Evolutionary conservation across 2,329 filamentous ascomycete species (phyloP).

Genomic region (Talaromyces sp.): DNA sequence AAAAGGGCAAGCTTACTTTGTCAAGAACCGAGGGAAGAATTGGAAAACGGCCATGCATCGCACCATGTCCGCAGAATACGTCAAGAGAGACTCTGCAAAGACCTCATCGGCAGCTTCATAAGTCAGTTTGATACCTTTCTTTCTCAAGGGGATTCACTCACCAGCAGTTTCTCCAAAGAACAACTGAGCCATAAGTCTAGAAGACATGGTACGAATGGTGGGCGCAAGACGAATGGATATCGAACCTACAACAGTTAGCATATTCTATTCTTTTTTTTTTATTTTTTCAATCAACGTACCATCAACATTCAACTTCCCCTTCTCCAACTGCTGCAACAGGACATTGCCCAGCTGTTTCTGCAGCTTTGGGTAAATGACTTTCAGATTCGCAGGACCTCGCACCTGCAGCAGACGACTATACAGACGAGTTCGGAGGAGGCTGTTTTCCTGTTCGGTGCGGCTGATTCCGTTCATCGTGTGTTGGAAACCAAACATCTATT

Average conservation of each 20-base stretch:
- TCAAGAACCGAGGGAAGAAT: background rate
- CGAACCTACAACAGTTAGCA: background rate
- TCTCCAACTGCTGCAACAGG: background rate
- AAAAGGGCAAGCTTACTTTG: background rate
- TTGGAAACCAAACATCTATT: background rate
- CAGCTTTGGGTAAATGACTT: background rate
- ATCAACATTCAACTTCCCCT: background rate
- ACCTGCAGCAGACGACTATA: background rate
- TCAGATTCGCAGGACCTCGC: background rate
- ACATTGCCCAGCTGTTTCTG: background rate
- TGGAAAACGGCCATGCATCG: background rate
- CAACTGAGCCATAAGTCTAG: background rate
- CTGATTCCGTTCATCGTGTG: background rate
- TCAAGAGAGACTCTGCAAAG: background rate
- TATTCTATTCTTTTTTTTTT: background rate
- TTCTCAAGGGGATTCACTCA: background rate
- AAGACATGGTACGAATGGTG: background rate
- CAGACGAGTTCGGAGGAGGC: background rate
- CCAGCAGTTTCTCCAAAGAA: background rate
- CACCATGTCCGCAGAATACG: background rate
- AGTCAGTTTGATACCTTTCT: background rate
- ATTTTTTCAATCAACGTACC: background rate
- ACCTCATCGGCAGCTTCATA: background rate
- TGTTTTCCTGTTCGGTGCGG: background rate
- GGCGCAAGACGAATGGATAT: background rate